Evolutionary conservation across 2,329 filamentous ascomycete genomes (phyloP).

Genomic region (Aspergillus ustus): DNA sequence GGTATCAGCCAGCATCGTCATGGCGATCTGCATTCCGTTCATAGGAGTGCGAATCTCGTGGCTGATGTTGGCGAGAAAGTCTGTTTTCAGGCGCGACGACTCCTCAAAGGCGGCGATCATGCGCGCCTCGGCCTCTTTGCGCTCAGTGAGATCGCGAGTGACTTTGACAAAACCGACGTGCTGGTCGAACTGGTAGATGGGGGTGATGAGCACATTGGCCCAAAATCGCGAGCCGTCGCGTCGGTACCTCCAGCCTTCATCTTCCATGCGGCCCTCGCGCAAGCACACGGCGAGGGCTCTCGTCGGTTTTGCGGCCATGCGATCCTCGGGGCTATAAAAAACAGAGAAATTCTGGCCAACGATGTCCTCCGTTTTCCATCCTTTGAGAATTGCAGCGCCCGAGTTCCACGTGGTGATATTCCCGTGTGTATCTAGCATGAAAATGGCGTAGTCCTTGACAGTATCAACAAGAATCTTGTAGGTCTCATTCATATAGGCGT

Average conservation of each 20-base stretch:
- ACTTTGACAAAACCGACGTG: slow-evolving; percentile 65
- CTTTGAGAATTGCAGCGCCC: slow-evolving; percentile 61
- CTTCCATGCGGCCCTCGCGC: slow-evolving; percentile 60
- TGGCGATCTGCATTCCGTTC: slow-evolving; percentile 66
- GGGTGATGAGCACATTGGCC: slow-evolving; percentile 65
- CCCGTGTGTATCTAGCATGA: slow-evolving; percentile 62
- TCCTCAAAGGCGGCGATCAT: slow-evolving; percentile 64
- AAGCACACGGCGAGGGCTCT: slow-evolving; percentile 58
- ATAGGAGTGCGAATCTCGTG: slow-evolving; percentile 69
- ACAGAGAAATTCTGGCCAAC: slow-evolving; percentile 63
- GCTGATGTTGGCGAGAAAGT: slow-evolving; percentile 67
- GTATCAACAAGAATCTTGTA: slow-evolving; percentile 67
- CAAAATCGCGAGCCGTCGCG: slow-evolving; percentile 64
- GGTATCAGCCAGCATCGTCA: slow-evolving; percentile 61
- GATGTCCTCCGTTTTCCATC: slow-evolving; percentile 59
- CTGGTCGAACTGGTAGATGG: slow-evolving; percentile 57
- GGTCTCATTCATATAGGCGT: slow-evolving; percentile 56
- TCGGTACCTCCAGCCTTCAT: slow-evolving; percentile 64
- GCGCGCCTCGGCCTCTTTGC: slow-evolving; percentile 59
- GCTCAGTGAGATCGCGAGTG: slow-evolving; percentile 62
- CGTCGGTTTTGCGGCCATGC: slow-evolving; percentile 54
- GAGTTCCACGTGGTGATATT: slow-evolving; percentile 63
- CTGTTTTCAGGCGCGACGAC: slow-evolving; percentile 65
- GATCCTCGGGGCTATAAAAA: slow-evolving; percentile 61
- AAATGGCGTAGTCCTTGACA: slow-evolving; percentile 67